Evolutionary conservation across 2,329 filamentous ascomycete species (phyloP).

Genomic region (Botrytis galanthina): DNA sequence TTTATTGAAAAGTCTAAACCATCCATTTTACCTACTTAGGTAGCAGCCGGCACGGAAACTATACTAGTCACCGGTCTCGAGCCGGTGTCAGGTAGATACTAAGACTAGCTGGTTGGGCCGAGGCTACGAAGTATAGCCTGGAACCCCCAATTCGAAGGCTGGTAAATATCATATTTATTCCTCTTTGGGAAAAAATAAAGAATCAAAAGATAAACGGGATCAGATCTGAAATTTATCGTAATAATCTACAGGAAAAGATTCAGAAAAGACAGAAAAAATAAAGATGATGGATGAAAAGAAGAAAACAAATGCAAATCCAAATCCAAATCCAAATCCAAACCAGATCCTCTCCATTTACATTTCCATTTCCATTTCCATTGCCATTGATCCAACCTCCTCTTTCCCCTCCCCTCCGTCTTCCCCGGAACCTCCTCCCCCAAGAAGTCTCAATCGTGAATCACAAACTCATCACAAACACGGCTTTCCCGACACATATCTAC

Average conservation of each 20-base stretch:
- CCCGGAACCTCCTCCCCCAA: background rate
- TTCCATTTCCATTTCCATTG: background rate
- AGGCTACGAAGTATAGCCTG: background rate
- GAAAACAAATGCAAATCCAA: background rate
- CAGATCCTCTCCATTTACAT: no score
- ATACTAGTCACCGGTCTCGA: background rate
- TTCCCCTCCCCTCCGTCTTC: background rate
- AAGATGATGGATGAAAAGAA: background rate
- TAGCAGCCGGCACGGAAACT: background rate
- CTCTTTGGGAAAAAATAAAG: background rate
- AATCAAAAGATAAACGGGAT: background rate
- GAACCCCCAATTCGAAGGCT: background rate
- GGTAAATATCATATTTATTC: background rate
- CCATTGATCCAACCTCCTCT: background rate
- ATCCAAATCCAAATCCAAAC: no score
- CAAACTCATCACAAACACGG: background rate
- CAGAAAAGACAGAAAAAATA: background rate
- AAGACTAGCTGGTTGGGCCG: background rate
- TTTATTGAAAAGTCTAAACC: background rate
- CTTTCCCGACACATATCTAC: background rate
- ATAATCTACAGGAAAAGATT: background rate
- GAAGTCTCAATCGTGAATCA: background rate
- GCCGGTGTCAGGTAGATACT: background rate
- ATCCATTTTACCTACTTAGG: background rate
- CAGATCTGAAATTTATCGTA: background rate